Percentiles rank a stretch among this genome's conserved stretches.
phyloP scores from a whole-genome alignment of 2,329 filamentous ascomycete species.

The Iodosphaeria phyllophila region DNA sequence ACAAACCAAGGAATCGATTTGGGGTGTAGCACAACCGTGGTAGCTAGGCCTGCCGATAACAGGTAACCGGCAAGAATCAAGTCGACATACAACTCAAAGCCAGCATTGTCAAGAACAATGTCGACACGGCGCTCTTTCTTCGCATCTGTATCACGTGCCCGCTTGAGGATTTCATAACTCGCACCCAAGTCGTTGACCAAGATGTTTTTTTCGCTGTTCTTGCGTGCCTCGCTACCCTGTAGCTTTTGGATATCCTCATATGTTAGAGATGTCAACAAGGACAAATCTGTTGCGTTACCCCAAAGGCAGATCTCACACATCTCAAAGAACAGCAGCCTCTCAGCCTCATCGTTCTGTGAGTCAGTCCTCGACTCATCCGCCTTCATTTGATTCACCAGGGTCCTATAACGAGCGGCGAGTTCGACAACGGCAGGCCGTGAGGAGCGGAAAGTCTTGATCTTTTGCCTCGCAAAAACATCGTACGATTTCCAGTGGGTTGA shows the following conservation, averaged over 20 bases:
- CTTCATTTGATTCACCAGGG: slow-evolving; percentile 50
- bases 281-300: slow-evolving; percentile 93
- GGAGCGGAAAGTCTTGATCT: slow-evolving; percentile 80
- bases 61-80: slow-evolving; percentile 83
- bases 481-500: slow-evolving; percentile 76
- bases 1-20: slow-evolving; percentile 98
- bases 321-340: slow-evolving; percentile 67
- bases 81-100: slow-evolving; percentile 94
- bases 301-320: slow-evolving; percentile 95
- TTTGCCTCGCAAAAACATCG: slow-evolving; percentile 78
- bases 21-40: slow-evolving; percentile 71
- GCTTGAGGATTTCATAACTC: slow-evolving; percentile 50
- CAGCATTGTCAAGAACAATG: slow-evolving; percentile 91
- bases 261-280: slow-evolving; percentile 70
- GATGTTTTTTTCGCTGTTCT: slow-evolving; percentile 79
- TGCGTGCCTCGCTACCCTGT: slow-evolving; percentile 74
- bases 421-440: slow-evolving; percentile 75
- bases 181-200: slow-evolving; percentile 65
- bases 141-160: slow-evolving; percentile 42
- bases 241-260: slow-evolving; percentile 96
- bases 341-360: slow-evolving; percentile 39
- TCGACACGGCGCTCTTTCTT: slow-evolving; percentile 64
- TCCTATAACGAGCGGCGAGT: slow-evolving; percentile 59
- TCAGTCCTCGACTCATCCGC: slow-evolving; percentile 28
- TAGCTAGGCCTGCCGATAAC: slow-evolving; percentile 68